Conservation (phyloP, 2,329 filamentous ascomycete genomes). For the Talaromyces sp. region DNA sequence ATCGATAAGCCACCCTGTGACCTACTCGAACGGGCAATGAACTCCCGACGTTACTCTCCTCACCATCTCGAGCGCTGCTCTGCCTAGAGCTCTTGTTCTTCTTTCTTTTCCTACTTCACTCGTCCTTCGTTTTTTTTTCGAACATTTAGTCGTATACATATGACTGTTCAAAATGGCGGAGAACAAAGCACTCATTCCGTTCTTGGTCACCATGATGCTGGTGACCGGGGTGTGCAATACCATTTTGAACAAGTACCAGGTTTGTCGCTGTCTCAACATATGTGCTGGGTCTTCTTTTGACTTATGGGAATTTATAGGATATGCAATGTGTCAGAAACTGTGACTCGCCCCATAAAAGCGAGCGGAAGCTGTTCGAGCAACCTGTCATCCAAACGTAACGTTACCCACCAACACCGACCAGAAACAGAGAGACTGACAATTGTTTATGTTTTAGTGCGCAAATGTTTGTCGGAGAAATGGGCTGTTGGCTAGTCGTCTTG, state of each 20-base stretch:
- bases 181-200: constrained; percentile 62
- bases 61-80: neutral
- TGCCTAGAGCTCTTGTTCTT: neutral
- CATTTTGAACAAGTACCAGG: constrained; percentile 92
- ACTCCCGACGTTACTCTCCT: neutral
- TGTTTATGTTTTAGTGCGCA: constrained; percentile 51
- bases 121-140: neutral
- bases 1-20: neutral
- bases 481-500: constrained; percentile 88
- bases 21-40: neutral
- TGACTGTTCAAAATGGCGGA: constrained; percentile 55
- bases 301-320: constrained; percentile 49
- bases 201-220: constrained; percentile 94
- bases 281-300: neutral
- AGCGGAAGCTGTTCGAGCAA: constrained; percentile 77
- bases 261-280: constrained; percentile 28
- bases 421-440: neutral
- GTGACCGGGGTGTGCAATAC: constrained; percentile 96
- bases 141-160: neutral
- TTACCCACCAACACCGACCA: neutral
- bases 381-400: constrained; percentile 81
- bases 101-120: neutral
- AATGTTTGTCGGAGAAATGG: constrained; percentile 97
- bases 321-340: constrained; percentile 96
- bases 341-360: constrained; percentile 60